phyloP scores from a whole-genome alignment of 768 basidiomycete species.

The Hygrophoropsis aurantiaca region DNA sequence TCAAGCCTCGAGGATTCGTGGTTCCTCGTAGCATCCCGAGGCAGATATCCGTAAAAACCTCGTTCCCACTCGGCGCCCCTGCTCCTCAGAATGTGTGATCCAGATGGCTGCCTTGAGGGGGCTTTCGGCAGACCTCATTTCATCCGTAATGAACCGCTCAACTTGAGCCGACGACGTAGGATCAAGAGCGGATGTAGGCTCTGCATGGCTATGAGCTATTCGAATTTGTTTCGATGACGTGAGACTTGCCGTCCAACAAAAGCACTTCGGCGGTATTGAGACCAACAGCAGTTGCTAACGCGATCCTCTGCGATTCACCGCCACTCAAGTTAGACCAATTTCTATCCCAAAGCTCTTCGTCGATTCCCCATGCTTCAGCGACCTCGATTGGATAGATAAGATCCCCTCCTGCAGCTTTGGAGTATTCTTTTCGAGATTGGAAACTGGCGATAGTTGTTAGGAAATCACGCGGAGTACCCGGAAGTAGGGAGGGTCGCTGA shows the following conservation, averaged over 20 bases:
- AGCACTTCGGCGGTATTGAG: conserved; percentile 76
- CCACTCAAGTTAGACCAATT: conserved; percentile 81
- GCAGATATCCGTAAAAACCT: conserved; percentile 54
- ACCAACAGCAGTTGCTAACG: conserved; percentile 72
- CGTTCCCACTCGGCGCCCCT: conserved; percentile 72
- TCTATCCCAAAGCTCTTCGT: conserved; percentile 70
- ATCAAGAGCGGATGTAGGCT: conserved; percentile 90
- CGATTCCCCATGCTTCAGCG: conserved; percentile 65
- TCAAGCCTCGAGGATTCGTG: conserved; percentile 25
- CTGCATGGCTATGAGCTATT: conserved; percentile 36
- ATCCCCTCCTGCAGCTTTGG: conserved; percentile 21
- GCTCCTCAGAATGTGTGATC: conserved; percentile 88
- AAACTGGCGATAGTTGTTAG: conserved; percentile 57
- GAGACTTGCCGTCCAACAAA: conserved; percentile 68
- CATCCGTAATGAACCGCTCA: conserved; percentile 57
- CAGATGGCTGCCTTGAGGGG: conserved; percentile 74
- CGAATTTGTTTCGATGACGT: background rate
- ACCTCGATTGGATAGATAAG: conserved; percentile 49
- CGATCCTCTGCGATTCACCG: conserved; percentile 84
- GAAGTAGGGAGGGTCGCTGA: conserved; percentile 83
- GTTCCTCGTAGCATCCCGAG: conserved; percentile 45
- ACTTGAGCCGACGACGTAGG: conserved; percentile 61
- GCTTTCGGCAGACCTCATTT: conserved; percentile 48
- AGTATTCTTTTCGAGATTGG: conserved; percentile 36
- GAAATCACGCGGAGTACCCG: conserved; percentile 78